A percentile compares a stretch with the other conserved stretches of the same genome.
These are phyloP conservation scores for Asterochloris erici DNA, from an alignment of 139 green algal species.

Conservation along the genomic window DNA sequence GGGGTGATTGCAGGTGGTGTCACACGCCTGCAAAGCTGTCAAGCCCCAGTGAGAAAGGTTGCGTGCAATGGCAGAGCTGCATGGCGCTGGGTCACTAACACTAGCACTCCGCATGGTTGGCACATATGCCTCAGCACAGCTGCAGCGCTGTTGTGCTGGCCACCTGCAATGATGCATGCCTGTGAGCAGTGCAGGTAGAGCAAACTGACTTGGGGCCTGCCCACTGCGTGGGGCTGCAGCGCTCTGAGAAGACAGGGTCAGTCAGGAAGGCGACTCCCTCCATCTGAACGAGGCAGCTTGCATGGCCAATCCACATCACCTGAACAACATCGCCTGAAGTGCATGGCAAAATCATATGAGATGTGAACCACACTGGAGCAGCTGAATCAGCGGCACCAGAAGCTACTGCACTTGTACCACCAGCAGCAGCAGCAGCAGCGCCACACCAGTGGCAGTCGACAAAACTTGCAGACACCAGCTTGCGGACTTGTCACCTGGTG, in stretches of 20 bases:
- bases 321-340: slow-evolving; percentile 40
- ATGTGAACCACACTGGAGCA: neutral
- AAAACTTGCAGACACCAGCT: neutral
- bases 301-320: slow-evolving; percentile 66
- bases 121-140: neutral
- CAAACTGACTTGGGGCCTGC: slow-evolving; percentile 38
- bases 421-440: neutral
- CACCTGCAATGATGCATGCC: neutral
- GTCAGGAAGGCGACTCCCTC: slow-evolving; percentile 67
- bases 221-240: slow-evolving; percentile 41
- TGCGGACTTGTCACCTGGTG: neutral
- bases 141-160: neutral
- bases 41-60: neutral
- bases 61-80: neutral
- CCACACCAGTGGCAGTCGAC: neutral
- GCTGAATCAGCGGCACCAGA: neutral
- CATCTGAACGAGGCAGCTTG: slow-evolving; percentile 63
- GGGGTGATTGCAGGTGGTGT: slow-evolving; percentile 27
- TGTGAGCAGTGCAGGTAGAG: neutral
- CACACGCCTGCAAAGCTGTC: slow-evolving; percentile 7
- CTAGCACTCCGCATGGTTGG: neutral
- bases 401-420: neutral
- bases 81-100: neutral
- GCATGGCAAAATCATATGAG: neutral
- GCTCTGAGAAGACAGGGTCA: slow-evolving; percentile 66